Base-by-base conservation (phyloP, 768 basidiomycete genomes). In the Phallus indusiatus region DNA sequence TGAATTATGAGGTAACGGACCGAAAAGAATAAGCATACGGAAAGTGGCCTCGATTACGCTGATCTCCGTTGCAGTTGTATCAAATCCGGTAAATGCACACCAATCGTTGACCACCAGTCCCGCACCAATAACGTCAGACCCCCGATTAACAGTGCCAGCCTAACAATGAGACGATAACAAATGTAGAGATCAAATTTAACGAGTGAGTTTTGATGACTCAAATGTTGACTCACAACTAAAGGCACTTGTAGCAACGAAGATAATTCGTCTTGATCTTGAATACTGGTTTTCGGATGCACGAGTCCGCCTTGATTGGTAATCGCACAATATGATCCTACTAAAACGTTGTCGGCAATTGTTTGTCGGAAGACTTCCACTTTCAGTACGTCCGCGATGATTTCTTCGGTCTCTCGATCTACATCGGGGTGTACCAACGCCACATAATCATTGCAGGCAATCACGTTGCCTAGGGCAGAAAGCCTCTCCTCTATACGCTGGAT, bases 331-430 rank as follows among this genome's bases (percentile, higher is more conserved):
- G 87, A 90, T 46, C 96, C 96, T 47, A 98, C 95, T 49, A 99
- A 83, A 53, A 94, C 94, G 74, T 98, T 97, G 65, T 91, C 88
- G 12, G 96, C 96, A 64, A 99, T 79, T 10, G 94, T 99, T 72
- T 99, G 96, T 52, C 96, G 80, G 77, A 99, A 99, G 5, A 98
- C 96, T 71, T 99, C 96, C 62, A 98, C 96, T 73, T 98, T 98
- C 65, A 99, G 82, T 18, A 96, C 92, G 71, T 99, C 96, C 28
- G 96, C 96, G 73, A 99, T 97, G 75, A 99, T 98, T 73, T 99
- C 96, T 70, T 99, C 96, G 21, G 96, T 99, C 74, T 98, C 96
- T 62, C 96, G 84, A 75, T 98, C 96, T 61, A 98, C 76, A 64
- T 99, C 96, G 8, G 96, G 96, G 71, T 99, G 96, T 22, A 98